These are phyloP conservation scores for Aspergillus carlsbadensis DNA, from an alignment of 495 filamentous ascomycete species.

Conservation along the genomic window DNA sequence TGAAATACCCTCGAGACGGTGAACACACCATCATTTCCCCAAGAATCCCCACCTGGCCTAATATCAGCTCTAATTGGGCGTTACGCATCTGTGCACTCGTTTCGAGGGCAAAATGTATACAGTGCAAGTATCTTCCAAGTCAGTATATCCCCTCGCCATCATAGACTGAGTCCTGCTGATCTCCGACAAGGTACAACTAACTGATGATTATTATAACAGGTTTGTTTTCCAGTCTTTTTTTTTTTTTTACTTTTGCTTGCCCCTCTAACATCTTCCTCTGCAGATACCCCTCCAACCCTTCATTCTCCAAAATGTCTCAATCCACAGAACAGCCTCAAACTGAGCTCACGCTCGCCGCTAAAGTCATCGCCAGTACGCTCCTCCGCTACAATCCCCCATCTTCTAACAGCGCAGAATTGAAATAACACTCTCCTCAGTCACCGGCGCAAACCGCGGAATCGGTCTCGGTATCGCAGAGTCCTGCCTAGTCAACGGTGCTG, in stretches of 20 bases:
- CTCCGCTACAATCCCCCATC: background rate
- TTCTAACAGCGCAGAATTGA: background rate
- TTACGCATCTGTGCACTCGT: constrained; percentile 1
- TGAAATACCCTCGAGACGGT: no score
- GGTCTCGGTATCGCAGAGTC: constrained; percentile 1
- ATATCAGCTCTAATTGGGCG: no score
- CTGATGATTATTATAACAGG: no score
- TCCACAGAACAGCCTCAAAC: background rate
- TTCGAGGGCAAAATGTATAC: background rate
- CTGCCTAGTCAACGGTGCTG: background rate
- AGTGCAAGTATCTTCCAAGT: no score
- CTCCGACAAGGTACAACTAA: no score
- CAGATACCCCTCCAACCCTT: background rate
- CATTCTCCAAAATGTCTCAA: background rate
- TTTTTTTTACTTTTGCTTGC: no score
- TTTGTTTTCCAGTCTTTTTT: no score
- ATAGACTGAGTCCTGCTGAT: no score
- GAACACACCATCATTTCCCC: no score
- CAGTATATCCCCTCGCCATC: no score
- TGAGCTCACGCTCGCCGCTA: background rate
- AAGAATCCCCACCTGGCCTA: no score
- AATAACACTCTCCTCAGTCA: background rate
- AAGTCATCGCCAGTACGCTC: constrained; percentile 1
- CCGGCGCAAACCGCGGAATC: constrained; percentile 7
- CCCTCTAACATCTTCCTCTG: no score